phyloP scores from a whole-genome alignment of 495 filamentous ascomycete genomes.

The Beverwykella pulmonaria region DNA sequence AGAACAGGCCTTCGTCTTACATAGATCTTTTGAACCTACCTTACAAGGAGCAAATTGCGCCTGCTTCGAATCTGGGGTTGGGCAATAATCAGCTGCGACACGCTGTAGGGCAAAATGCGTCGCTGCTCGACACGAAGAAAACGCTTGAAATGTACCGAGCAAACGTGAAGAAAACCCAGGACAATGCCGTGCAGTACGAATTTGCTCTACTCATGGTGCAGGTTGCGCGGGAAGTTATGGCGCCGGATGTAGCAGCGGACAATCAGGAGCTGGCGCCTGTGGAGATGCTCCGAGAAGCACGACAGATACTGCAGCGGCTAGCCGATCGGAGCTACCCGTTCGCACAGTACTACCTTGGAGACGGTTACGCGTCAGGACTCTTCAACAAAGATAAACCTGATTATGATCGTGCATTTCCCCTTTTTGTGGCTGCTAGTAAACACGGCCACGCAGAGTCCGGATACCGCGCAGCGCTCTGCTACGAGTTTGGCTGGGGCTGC shows the following conservation, averaged over 20 bases:
- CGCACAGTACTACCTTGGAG: constrained; percentile 95
- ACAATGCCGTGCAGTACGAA: constrained; percentile 85
- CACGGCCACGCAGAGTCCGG: constrained; percentile 96
- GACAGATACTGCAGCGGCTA: constrained; percentile 82
- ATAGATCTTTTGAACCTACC: constrained; percentile 81
- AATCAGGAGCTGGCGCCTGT: constrained; percentile 45
- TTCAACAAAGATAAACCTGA: constrained; percentile 93
- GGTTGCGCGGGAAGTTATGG: constrained; percentile 68
- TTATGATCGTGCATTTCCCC: constrained; percentile 83
- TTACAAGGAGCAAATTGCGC: constrained; percentile 83
- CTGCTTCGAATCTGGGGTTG: constrained; percentile 66
- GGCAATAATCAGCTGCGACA: constrained; percentile 70
- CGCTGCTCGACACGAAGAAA: constrained; percentile 82
- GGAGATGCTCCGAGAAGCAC: constrained; percentile 83
- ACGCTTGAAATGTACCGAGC: constrained; percentile 96
- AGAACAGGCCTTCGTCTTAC: constrained; percentile 77
- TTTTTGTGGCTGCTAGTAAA: constrained; percentile 92
- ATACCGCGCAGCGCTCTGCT: constrained; percentile 91
- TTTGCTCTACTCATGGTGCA: constrained; percentile 94
- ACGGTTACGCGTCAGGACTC: constrained; percentile 90
- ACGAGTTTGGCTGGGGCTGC: constrained; percentile 97
- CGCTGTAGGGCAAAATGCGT: constrained; percentile 84
- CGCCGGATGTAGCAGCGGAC: constrained; percentile 35
- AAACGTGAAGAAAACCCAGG: constrained; percentile 95
- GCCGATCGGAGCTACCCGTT: constrained; percentile 88